A percentile compares a stretch with the other conserved stretches of the same genome.
Evolutionary conservation across 2,329 filamentous ascomycete genomes (phyloP).

Genomic region (Ceratocystis colombiana): DNA sequence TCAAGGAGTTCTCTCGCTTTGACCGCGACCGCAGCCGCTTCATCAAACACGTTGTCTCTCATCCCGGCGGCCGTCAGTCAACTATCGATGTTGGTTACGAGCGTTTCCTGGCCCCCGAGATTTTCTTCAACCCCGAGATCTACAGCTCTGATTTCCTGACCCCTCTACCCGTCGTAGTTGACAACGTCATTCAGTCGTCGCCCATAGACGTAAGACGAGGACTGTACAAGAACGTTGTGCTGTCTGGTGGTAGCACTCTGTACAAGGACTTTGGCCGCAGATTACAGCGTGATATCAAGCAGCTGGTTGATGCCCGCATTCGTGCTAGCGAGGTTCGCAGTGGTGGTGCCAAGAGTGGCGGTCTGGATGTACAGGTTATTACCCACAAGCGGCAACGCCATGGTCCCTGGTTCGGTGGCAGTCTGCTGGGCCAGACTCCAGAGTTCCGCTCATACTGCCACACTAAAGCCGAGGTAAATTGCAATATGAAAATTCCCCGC

Average conservation of each 20-base stretch:
- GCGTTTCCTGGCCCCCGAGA: constrained; percentile 93
- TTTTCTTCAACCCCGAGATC: constrained; percentile 99
- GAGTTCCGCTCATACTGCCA: constrained; percentile 99
- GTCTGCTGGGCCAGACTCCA: constrained; percentile 88
- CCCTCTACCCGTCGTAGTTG: constrained; percentile 84
- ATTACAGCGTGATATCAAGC: constrained; percentile 93
- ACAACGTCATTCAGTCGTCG: constrained; percentile 92
- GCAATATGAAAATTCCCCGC: constrained; percentile 13
- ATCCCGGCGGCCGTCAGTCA: constrained; percentile 75
- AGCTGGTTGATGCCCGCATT: constrained; percentile 87
- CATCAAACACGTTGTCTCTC: constrained; percentile 75
- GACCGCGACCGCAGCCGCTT: constrained; percentile 88
- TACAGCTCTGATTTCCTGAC: constrained; percentile 98
- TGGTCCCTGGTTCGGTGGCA: constrained; percentile 97
- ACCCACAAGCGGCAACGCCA: constrained; percentile 95
- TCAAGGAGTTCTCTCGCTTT: constrained; percentile 94
- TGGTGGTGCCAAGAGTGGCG: constrained; percentile 84
- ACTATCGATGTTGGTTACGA: constrained; percentile 93
- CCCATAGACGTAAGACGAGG: constrained; percentile 95
- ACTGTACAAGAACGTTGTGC: constrained; percentile 98
- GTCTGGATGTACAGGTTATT: constrained; percentile 92
- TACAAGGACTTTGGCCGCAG: constrained; percentile 98
- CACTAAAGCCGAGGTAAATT: constrained; percentile 62
- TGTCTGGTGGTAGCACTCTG: constrained; percentile 90
- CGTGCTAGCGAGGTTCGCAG: constrained; percentile 83